Conservation (phyloP, 257 asterid genomes). For the Lycium ferocissimum region DNA sequence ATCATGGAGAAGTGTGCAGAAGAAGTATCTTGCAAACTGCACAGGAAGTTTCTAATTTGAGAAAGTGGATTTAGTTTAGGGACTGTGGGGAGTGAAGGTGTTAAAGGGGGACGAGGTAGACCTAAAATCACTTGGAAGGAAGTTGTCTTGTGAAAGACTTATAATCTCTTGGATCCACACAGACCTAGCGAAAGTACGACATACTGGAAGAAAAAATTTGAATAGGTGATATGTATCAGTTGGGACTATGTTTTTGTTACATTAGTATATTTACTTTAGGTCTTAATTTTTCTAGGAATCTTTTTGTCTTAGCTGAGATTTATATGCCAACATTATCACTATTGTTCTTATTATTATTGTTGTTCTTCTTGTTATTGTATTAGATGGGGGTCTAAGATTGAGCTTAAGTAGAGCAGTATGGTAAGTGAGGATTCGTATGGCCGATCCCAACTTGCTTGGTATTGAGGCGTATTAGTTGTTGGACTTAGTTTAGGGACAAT, state of each 20-base stretch:
- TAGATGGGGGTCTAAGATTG: neutral
- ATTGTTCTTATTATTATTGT: neutral
- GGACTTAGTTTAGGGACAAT: slow-evolving; percentile 10
- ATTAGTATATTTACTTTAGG: neutral
- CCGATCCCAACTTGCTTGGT: neutral
- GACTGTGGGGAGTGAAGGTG: neutral
- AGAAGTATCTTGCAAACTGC: slow-evolving; percentile 1
- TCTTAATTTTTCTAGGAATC: neutral
- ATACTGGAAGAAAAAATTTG: neutral
- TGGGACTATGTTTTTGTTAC: neutral
- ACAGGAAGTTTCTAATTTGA: neutral
- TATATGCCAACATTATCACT: neutral
- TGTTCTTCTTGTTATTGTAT: neutral
- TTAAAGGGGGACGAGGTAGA: neutral
- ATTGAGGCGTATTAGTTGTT: neutral
- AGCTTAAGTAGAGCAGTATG: neutral
- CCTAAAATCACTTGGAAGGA: neutral
- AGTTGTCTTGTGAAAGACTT: neutral
- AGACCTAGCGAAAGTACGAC: slow-evolving; percentile 1
- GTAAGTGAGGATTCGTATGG: neutral
- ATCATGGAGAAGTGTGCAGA: neutral
- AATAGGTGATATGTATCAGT: neutral
- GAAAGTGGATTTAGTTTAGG: neutral
- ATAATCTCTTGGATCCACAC: neutral
- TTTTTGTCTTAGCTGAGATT: slow-evolving; percentile 19